These are phyloP conservation scores for Serendipita sp. DNA, from an alignment of 768 basidiomycete species.

Conservation along the genomic window DNA sequence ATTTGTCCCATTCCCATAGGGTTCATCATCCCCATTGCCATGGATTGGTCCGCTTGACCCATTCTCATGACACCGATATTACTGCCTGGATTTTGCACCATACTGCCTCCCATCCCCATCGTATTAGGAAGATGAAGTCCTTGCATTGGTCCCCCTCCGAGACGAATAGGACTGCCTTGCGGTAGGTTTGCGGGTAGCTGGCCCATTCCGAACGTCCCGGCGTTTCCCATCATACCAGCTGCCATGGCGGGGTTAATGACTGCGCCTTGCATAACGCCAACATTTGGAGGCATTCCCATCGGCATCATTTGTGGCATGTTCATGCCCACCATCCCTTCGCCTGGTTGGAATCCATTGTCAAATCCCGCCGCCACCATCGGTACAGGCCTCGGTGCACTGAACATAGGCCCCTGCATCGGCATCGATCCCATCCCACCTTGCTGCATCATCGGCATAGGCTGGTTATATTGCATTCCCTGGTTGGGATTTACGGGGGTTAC, in stretches of 20 bases:
- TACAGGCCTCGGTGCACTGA: background rate
- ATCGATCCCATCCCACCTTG: background rate
- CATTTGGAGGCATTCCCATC: background rate
- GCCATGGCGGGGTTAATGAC: background rate
- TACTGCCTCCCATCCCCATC: constrained; percentile 1
- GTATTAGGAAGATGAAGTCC: background rate
- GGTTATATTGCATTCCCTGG: constrained; percentile 15
- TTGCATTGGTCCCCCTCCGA: constrained; percentile 1
- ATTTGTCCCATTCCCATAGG: constrained; percentile 12
- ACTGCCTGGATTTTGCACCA: background rate
- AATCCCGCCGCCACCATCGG: background rate
- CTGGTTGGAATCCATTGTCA: background rate
- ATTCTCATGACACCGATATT: constrained; percentile 11
- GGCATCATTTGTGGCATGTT: background rate
- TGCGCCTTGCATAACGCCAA: background rate
- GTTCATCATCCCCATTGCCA: constrained; percentile 13
- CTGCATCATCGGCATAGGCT: constrained; percentile 14
- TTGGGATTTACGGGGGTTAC: constrained; percentile 11
- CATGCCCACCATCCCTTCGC: background rate
- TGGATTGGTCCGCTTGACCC: background rate
- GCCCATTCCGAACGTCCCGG: background rate
- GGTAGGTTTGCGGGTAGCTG: background rate
- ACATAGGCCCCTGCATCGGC: background rate
- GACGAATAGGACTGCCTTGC: background rate
- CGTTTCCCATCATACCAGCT: background rate